These are phyloP conservation scores for Plasmodium gonderi DNA, from an alignment of 169 alveolate genomes.

Conservation along the genomic window DNA sequence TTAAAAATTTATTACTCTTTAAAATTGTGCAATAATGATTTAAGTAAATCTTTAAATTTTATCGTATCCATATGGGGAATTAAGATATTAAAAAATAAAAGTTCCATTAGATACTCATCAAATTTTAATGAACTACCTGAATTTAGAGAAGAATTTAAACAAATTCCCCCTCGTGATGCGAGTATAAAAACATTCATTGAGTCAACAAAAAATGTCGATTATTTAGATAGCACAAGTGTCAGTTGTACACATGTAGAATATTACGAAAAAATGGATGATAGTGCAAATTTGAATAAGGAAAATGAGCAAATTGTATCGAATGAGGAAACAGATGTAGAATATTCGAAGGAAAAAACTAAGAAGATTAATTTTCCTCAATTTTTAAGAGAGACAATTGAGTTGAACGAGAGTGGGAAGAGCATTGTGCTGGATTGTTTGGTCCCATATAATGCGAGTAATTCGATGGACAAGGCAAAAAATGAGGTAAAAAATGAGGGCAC, in stretches of 20 bases:
- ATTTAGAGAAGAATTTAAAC: conserved; percentile 5
- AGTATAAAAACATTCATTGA: not conserved
- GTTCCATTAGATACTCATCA: conserved; percentile 6
- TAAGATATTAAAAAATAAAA: conserved; percentile 18
- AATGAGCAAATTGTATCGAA: not conserved
- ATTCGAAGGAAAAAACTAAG: not conserved
- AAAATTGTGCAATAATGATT: conserved; percentile 57
- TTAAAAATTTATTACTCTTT: conserved; percentile 40
- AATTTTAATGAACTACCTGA: not conserved
- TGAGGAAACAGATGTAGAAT: not conserved
- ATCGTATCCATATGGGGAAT: conserved; percentile 57
- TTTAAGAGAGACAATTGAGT: not conserved
- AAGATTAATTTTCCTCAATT: not conserved
- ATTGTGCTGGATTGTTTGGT: not conserved
- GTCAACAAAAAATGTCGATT: not conserved
- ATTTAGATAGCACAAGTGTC: not conserved
- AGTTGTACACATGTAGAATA: not conserved
- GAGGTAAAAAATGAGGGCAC: not conserved
- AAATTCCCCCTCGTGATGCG: not conserved
- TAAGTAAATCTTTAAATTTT: conserved; percentile 30
- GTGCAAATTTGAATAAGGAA: not conserved
- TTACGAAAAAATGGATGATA: not conserved
- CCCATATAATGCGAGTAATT: not conserved
- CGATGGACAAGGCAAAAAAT: not conserved
- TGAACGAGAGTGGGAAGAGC: not conserved